Evolutionary conservation across 192 early-diverging fungal genomes (phyloP), one percentile per base, ranked within the genome.

Genomic region (Coemansia sp.): DNA sequence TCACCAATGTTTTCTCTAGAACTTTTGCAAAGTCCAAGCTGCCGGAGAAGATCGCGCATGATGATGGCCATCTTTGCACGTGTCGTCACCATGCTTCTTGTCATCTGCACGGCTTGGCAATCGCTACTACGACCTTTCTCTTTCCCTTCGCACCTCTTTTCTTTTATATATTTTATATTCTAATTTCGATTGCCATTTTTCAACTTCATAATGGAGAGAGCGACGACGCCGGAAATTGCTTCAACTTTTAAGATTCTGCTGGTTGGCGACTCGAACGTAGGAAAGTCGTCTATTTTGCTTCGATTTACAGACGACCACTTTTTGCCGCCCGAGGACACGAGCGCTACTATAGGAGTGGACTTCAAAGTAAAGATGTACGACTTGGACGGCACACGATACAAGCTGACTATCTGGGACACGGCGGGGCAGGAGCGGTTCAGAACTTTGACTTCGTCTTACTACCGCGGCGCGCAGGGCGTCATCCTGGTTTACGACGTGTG

Each of bases 401-500:
- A 99, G 78, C 86, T 99, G 64, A 95, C 95, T 2, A 97, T 99
- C 23, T 84, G 94, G 97, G 98, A 99, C 75, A 99, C 98, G 2
- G 98, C 98, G 11, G 98, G 98, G 42, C 98, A 99, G 78, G 98
- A 99, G 81, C 89, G 98, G 34, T 99, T 98, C 84, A 78, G 98
- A 46, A 98, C 98, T 1, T 82, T 99, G 60, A 99, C 98, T 23
- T 96, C 94, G 19, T 93, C 92, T 31, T 99, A 98, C 78, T 99
- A 99, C 72, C 89, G 97, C 39, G 97, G 96, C 32, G 98, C 96
- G 5, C 96, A 98, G 69, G 98, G 97, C 12, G 97, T 99, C 1
- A 97, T 99, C 58, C 84, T 99, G 46, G 98, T 98, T 14, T 99
- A 98, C 75, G 98, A 99, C 77, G 96, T 99, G 23, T 90, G 94